Conservation (phyloP, 805 yeast genomes). For the Hermanozyma aechmeae region DNA sequence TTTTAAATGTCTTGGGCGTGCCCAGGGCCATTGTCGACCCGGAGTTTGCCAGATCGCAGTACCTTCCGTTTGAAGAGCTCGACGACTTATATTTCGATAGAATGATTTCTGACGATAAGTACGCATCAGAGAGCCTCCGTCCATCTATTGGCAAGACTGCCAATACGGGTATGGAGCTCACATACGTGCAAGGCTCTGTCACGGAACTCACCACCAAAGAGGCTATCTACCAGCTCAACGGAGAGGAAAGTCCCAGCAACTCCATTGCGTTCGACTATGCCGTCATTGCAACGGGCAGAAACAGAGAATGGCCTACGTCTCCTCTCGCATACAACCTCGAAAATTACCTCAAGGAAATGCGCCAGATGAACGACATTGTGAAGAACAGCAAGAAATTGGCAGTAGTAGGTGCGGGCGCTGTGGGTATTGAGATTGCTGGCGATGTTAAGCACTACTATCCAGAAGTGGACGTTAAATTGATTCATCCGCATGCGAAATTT, state of each 20-base stretch:
- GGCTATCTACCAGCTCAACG: slow-evolving; percentile 18
- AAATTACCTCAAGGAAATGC: slow-evolving; percentile 35
- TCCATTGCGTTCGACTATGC: slow-evolving; percentile 36
- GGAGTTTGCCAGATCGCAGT: slow-evolving; percentile 31
- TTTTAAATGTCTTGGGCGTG: slow-evolving; percentile 30
- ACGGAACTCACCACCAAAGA: slow-evolving; percentile 13
- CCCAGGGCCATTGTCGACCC: slow-evolving; percentile 30
- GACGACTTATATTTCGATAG: slow-evolving; percentile 19
- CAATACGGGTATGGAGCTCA: slow-evolving; percentile 6
- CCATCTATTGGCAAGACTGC: too few species aligned
- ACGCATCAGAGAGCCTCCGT: slow-evolving; percentile 10
- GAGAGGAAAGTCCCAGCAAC: too few species aligned
- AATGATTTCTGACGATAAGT: slow-evolving; percentile 16
- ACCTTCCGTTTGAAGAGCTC: slow-evolving; percentile 20
- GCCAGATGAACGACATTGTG: slow-evolving; percentile 19
- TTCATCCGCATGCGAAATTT: slow-evolving; percentile 26
- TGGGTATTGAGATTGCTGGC: slow-evolving; percentile 43
- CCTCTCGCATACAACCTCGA: slow-evolving; percentile 34
- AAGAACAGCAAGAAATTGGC: slow-evolving; percentile 23
- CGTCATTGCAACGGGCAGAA: slow-evolving; percentile 40
- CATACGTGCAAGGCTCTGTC: slow-evolving; percentile 26
- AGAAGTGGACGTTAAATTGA: slow-evolving; percentile 25
- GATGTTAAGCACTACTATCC: slow-evolving; percentile 33
- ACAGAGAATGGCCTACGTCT: slow-evolving; percentile 46
- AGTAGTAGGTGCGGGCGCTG: slow-evolving; percentile 46